Base-by-base conservation (phyloP, 306 rosid genomes). In the Casuarina cunninghamiana region DNA sequence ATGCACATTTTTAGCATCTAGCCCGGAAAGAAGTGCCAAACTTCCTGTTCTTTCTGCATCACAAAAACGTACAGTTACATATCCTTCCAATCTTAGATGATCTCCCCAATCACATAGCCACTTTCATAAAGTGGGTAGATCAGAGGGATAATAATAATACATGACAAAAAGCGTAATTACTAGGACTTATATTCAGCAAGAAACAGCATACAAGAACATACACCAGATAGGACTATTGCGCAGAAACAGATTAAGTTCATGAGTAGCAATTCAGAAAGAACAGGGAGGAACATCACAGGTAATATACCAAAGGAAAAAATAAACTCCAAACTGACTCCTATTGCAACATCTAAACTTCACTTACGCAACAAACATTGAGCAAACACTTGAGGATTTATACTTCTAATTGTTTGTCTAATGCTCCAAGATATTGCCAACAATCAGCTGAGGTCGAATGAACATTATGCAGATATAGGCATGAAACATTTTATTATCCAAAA, bases 11-110 rank as follows among this genome's bases (percentile, higher is more conserved):
- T 88, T 88, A 72, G 83, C 57, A 86, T 94, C 98, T 72, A 94
- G 88, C 78, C 97, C 87, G 73, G 97, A 85, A 53, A 94, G 92
- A 83, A 94, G 97, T 16, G 97, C 91, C 70, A 94, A 84, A 92
- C 93, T 79, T 89, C 92, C 65, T 83, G 88, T 82, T 94, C 97
- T 77, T 87, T 86, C 98, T 94, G 90, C 79, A 73, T 10, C 35
- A 85, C 66, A 55, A 53, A 61, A 63, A 72, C 39, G 68, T 26
- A 65, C 16, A 70, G 10, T 19, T 37, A 41, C 39, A 35, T 8
- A 13, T 37, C 32, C 71, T 2, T 41, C 11, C 41, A 15, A 66
- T 17, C 21, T 8, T n/a, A n/a, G 41, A 66, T 16, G 17, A 41
- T 32, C 50, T 41, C 71, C n/a, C n/a, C 26, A 66, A 16, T 7